These are phyloP conservation scores for Fonsecaea multimorphosa DNA, from an alignment of 2,329 filamentous ascomycete genomes.

Conservation along the genomic window DNA sequence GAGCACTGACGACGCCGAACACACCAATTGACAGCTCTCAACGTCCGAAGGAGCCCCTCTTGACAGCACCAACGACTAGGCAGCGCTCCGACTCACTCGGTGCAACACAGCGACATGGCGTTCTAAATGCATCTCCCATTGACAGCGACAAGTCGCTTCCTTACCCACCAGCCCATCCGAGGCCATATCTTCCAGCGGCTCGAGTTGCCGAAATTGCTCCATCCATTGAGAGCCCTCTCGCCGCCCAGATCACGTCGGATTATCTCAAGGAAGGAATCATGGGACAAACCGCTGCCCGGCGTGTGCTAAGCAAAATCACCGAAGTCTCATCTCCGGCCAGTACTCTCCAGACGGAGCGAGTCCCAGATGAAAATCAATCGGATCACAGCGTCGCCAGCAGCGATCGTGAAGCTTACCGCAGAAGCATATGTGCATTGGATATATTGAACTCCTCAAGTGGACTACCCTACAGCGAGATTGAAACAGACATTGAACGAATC, in stretches of 20 bases:
- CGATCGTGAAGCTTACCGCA: constrained; percentile 35
- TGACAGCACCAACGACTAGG: constrained; percentile 2
- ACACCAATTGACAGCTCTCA: constrained; percentile 15
- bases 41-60: constrained; percentile 7
- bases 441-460: constrained; percentile 28
- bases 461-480: constrained; percentile 25
- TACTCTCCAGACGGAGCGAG: constrained; percentile 1
- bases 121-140: constrained; percentile 2
- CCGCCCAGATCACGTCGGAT: constrained; percentile 29
- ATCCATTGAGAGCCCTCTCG: constrained; percentile 26
- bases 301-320: constrained; percentile 34
- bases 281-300: constrained; percentile 29
- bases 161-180: constrained; percentile 15
- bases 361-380: constrained; percentile 15
- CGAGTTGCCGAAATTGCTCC: constrained; percentile 22
- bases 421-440: constrained; percentile 34
- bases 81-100: constrained; percentile 29
- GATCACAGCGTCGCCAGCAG: constrained; percentile 34
- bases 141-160: constrained; percentile 31
- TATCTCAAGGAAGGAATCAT: constrained; percentile 31
- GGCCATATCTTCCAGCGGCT: constrained; percentile 12
- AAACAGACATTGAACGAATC: constrained; percentile 23
- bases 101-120: constrained; percentile 17
- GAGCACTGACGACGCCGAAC: constrained; percentile 15
- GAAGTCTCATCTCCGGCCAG: constrained; percentile 25